A percentile compares a stretch with the other conserved stretches of the same genome.
Evolutionary conservation across 176 grass and related monocot genomes (phyloP).

Genomic region (Pontederia crassipes): DNA sequence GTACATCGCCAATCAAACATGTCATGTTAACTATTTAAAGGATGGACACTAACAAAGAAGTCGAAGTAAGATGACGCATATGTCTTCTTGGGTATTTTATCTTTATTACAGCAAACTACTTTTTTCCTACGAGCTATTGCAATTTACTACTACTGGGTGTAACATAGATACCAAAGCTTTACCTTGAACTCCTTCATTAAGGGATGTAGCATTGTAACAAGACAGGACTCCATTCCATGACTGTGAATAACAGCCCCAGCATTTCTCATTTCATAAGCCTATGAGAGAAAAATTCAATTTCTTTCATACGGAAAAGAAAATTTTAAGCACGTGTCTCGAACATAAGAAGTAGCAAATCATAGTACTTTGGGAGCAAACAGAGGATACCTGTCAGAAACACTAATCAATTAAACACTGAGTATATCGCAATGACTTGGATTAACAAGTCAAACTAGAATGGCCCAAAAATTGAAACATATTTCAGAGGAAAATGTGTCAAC

Average conservation of each 20-base stretch:
- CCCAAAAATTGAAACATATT: too few species aligned
- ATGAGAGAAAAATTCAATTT: slow-evolving; percentile 3
- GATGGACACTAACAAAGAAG: too few species aligned
- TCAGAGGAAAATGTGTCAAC: too few species aligned
- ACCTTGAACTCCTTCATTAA: slow-evolving; percentile 75
- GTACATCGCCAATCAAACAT: too few species aligned
- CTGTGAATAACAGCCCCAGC: slow-evolving; percentile 96
- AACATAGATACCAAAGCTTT: slow-evolving; percentile 13
- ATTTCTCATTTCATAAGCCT: slow-evolving; percentile 79
- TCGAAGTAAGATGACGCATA: too few species aligned
- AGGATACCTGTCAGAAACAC: too few species aligned
- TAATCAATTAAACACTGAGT: too few species aligned
- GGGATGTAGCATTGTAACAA: slow-evolving; percentile 72
- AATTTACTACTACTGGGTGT: neutral
- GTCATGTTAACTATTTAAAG: too few species aligned
- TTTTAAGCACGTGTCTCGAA: neutral
- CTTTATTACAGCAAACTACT: neutral
- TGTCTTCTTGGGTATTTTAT: too few species aligned
- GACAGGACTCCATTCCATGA: slow-evolving; percentile 85
- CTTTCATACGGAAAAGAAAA: neutral
- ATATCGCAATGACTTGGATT: too few species aligned
- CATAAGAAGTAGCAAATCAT: neutral
- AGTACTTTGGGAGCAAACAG: neutral
- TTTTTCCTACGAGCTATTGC: neutral
- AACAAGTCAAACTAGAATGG: too few species aligned